A percentile compares a stretch with the other conserved stretches of the same genome.
Conservation (phyloP, 805 yeast genomes). For the Saccharomycopsis capsularis region DNA sequence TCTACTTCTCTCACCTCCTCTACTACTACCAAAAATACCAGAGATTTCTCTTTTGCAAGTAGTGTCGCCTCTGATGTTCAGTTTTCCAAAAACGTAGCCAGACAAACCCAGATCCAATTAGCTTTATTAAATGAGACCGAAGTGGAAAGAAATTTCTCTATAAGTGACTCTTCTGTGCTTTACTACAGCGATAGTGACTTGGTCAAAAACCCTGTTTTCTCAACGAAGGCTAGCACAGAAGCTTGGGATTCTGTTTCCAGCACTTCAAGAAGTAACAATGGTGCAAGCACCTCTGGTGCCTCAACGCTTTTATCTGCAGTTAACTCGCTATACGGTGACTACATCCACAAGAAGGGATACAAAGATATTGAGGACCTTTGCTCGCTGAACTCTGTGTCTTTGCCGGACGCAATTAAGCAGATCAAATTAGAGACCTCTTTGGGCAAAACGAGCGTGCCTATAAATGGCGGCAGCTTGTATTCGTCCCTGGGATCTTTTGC, state of each 20-base stretch:
- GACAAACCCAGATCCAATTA: conserved; percentile 2
- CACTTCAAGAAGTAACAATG: background rate
- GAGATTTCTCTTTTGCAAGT: conserved; percentile 20
- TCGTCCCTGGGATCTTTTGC: background rate
- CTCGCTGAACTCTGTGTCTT: conserved; percentile 7
- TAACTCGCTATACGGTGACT: conserved; percentile 20
- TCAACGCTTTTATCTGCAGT: conserved; percentile 20
- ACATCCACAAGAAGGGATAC: conserved; percentile 15
- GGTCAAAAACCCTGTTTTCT: conserved; percentile 12
- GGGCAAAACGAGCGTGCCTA: background rate
- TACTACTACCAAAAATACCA: background rate
- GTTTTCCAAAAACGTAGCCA: conserved; percentile 14
- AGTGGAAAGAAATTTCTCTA: conserved; percentile 1
- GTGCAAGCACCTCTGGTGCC: conserved; percentile 5
- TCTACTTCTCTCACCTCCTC: background rate
- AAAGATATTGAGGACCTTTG: conserved; percentile 19
- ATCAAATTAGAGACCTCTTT: conserved; percentile 6
- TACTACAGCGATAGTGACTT: conserved; percentile 20
- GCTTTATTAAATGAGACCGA: conserved; percentile 1
- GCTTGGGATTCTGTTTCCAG: conserved; percentile 16
- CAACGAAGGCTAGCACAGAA: background rate
- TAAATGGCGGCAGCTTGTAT: background rate
- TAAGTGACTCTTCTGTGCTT: conserved; percentile 14
- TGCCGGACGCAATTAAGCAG: conserved; percentile 19
- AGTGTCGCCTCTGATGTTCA: conserved; percentile 21